Percentiles rank a stretch among this genome's conserved stretches.
phyloP scores from a whole-genome alignment of 305 asterid species.

The Fraxinus latifolia region DNA sequence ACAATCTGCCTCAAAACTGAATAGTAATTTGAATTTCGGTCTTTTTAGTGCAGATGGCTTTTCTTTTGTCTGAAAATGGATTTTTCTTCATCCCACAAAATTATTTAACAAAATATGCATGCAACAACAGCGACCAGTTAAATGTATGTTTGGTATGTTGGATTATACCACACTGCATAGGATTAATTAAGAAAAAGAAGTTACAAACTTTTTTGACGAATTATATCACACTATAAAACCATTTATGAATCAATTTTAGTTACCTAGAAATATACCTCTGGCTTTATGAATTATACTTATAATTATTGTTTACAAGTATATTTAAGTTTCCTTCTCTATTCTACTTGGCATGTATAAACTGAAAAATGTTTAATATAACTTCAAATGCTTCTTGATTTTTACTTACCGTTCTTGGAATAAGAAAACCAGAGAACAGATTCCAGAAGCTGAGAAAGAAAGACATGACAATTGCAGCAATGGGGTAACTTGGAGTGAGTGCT shows the following conservation, averaged over 20 bases:
- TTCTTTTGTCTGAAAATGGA: neutral
- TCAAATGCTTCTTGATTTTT: neutral
- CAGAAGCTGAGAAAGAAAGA: constrained; percentile 63
- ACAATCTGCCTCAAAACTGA: neutral
- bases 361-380: neutral
- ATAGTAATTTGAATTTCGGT: neutral
- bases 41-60: neutral
- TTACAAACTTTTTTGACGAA: neutral
- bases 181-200: neutral
- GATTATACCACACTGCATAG: neutral
- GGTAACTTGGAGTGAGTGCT: constrained; percentile 86
- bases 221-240: neutral
- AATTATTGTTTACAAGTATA: neutral
- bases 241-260: neutral
- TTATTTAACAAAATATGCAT: neutral
- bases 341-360: neutral
- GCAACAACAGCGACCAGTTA: neutral
- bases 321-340: neutral
- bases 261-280: neutral
- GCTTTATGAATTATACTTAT: neutral
- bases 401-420: constrained; percentile 40
- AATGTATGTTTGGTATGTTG: neutral
- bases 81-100: neutral
- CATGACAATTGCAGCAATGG: constrained; percentile 82
- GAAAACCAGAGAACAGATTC: constrained; percentile 22